Conservation (phyloP, 1,284 basidiomycete genomes). For the Apiotrichum porosum region DNA sequence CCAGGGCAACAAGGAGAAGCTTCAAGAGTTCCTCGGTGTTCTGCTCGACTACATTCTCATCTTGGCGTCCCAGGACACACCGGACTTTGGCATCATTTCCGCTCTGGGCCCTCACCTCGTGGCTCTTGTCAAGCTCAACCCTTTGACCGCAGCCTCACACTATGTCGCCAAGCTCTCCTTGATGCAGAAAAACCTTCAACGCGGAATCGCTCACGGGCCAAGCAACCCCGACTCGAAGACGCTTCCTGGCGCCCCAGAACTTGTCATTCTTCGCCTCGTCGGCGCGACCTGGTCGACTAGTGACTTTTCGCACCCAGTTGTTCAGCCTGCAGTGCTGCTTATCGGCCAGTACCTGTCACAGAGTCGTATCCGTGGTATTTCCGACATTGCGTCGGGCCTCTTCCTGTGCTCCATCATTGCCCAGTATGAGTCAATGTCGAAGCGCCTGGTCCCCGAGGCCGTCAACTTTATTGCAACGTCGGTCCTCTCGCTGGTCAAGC, state of each 20-base stretch:
- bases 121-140: conserved; percentile 74
- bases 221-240: conserved; percentile 65
- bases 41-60: conserved; percentile 90
- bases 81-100: conserved; percentile 58
- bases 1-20: conserved; percentile 84
- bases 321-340: conserved; percentile 78
- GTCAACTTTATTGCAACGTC: conserved; percentile 73
- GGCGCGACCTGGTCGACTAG: conserved; percentile 88
- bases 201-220: conserved; percentile 73
- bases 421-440: conserved; percentile 74
- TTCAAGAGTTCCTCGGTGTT: conserved; percentile 75
- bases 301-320: conserved; percentile 85
- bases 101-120: conserved; percentile 75
- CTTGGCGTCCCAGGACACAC: conserved; percentile 60
- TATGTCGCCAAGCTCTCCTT: conserved; percentile 78
- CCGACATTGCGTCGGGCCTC: conserved; percentile 77
- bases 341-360: conserved; percentile 89
- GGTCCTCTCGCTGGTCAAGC: conserved; percentile 66
- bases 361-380: conserved; percentile 66
- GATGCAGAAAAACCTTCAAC: conserved; percentile 91
- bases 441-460: conserved; percentile 83
- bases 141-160: conserved; percentile 69
- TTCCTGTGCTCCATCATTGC: conserved; percentile 79
- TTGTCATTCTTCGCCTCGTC: conserved; percentile 73
- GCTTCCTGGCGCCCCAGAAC: conserved; percentile 80